Evolutionary conservation across 2,329 filamentous ascomycete genomes (phyloP).

Genomic region (Stylonectria norvegica): DNA sequence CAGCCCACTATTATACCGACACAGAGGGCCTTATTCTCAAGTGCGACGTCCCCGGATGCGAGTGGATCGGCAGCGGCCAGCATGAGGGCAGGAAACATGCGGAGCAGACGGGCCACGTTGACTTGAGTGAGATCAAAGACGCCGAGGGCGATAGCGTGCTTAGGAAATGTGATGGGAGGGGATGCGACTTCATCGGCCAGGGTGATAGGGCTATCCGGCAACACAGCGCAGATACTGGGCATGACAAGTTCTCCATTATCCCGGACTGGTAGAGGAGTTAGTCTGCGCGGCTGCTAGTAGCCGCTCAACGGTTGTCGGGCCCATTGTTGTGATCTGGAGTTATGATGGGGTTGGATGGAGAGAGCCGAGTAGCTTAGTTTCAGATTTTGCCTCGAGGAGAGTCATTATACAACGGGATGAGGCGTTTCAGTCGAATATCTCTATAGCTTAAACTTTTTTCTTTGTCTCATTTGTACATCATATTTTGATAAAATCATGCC

Average conservation of each 20-base stretch:
- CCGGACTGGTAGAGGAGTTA: conserved; percentile 33
- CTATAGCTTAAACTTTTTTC: too few species aligned
- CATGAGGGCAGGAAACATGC: conserved; percentile 61
- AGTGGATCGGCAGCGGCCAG: conserved; percentile 66
- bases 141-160: conserved; percentile 77
- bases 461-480: too few species aligned
- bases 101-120: conserved; percentile 54
- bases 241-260: conserved; percentile 43
- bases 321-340: too few species aligned
- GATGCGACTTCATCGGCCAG: conserved; percentile 63
- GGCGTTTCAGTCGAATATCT: too few species aligned
- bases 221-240: conserved; percentile 60
- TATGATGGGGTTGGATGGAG: too few species aligned
- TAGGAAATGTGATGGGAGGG: conserved; percentile 64
- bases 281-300: too few species aligned
- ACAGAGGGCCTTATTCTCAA: conserved; percentile 74
- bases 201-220: conserved; percentile 57
- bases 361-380: too few species aligned
- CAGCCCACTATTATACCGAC: conserved; percentile 83
- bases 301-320: too few species aligned
- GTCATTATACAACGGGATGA: too few species aligned
- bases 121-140: conserved; percentile 66
- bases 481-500: too few species aligned
- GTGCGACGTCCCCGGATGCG: conserved; percentile 66
- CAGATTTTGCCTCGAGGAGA: too few species aligned